These are phyloP conservation scores for Ceratobasidium sp. DNA, from an alignment of 1,284 basidiomycete species.

Conservation along the genomic window DNA sequence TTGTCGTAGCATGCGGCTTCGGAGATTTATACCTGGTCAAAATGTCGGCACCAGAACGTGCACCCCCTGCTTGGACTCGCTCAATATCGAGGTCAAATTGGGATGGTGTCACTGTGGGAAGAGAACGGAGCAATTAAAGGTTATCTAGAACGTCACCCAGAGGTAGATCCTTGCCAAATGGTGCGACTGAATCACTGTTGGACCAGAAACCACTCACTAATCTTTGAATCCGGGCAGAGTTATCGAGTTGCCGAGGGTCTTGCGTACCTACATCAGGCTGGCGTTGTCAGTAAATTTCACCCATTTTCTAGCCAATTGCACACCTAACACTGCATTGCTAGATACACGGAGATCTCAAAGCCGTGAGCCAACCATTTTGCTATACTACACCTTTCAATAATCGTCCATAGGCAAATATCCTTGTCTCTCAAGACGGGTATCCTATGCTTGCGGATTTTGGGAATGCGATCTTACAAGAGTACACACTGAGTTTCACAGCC, in stretches of 20 bases:
- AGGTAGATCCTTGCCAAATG: not conserved
- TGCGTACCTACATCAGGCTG: not conserved
- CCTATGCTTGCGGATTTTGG: not conserved
- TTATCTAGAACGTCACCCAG: not conserved
- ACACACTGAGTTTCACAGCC: not conserved
- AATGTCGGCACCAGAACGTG: slow-evolving; percentile 9
- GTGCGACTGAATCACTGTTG: not conserved
- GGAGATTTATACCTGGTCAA: slow-evolving; percentile 21
- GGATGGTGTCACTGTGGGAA: slow-evolving; percentile 18
- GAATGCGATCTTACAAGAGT: not conserved
- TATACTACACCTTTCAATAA: not conserved
- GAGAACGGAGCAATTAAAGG: not conserved
- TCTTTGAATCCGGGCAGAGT: not conserved
- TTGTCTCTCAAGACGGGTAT: not conserved
- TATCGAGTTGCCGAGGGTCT: not conserved
- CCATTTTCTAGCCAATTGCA: not conserved
- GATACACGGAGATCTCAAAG: not conserved
- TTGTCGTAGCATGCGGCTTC: not conserved
- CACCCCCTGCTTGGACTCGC: slow-evolving; percentile 6
- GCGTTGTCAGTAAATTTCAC: not conserved
- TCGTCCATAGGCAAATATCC: not conserved
- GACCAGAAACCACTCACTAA: no score
- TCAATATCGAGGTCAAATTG: not conserved
- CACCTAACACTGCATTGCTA: not conserved
- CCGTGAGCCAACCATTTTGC: no score